These are phyloP conservation scores for Candolleomyces eurysporus DNA, from an alignment of 768 basidiomycete genomes.

Conservation along the genomic window DNA sequence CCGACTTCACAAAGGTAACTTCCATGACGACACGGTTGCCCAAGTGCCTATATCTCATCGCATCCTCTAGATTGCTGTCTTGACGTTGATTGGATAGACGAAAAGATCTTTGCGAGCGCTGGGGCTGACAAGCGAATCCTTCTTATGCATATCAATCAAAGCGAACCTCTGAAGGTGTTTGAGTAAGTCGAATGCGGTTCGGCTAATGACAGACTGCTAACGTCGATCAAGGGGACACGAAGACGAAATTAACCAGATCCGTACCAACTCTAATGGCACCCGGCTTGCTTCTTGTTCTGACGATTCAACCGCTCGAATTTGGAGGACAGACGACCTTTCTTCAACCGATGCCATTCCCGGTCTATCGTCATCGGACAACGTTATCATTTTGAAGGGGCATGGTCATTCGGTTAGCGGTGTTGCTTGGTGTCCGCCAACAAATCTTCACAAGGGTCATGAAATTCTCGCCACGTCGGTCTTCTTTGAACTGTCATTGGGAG, in stretches of 20 bases:
- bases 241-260: slow-evolving; percentile 78
- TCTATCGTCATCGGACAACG: slow-evolving; percentile 32
- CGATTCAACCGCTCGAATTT: slow-evolving; percentile 74
- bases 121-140: slow-evolving; percentile 68
- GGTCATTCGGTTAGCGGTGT: slow-evolving; percentile 61
- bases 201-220: background rate
- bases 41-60: slow-evolving; percentile 2
- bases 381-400: slow-evolving; percentile 60
- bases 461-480: slow-evolving; percentile 52
- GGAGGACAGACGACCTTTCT: slow-evolving; percentile 57
- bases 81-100: slow-evolving; percentile 78
- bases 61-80: slow-evolving; percentile 62
- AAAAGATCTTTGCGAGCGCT: slow-evolving; percentile 68
- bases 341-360: slow-evolving; percentile 38
- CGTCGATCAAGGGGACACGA: slow-evolving; percentile 57
- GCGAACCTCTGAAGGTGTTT: slow-evolving; percentile 58
- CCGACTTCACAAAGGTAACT: slow-evolving; percentile 59
- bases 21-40: background rate
- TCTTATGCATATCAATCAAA: slow-evolving; percentile 53
- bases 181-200: slow-evolving; percentile 39
- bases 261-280: slow-evolving; percentile 62
- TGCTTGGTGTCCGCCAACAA: slow-evolving; percentile 62
- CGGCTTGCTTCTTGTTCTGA: slow-evolving; percentile 81
- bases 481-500: slow-evolving; percentile 31
- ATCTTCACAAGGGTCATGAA: slow-evolving; percentile 44